Base-by-base conservation (phyloP, 78 protist genomes). In the Tieghemostelium lacteum region DNA sequence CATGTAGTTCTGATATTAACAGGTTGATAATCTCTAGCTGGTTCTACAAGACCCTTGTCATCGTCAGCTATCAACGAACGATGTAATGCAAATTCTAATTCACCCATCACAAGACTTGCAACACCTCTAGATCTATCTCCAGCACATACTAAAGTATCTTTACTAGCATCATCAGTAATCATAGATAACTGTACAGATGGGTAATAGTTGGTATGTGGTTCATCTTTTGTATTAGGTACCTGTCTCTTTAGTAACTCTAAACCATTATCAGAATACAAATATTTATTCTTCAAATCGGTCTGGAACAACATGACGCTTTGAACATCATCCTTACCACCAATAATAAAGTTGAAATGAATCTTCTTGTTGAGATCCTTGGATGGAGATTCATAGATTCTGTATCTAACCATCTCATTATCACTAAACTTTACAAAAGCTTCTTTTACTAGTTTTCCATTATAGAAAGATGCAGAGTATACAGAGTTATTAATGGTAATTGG, bases 121-220 rank as follows among this genome's bases (percentile, higher is more conserved):
- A 73, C 54, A 73, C 83, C 83, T 73, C 67, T 73, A 28, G 83
- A 33, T 57, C 83, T 54, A 73, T 73, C 83, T 57, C 40, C 40
- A 26, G 22, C 24, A 52, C 74, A 77, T 58, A 73, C 57, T 1
- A 73, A 73, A n/a, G 49, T 20, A 26, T 33, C 14, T 12, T 49
- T 50, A 16, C 6, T 73, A 6, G 8, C 54, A 1, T 42, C 6
- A 2, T 61, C 61, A 29, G 24, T 31, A 58, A 73, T 73, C 1
- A 31, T 28, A 16, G 45, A 16, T 0, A 42, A n/a, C 6, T 52
- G 14, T 14, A 57, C 33, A 0, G 83, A 36, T 34, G 83, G 83
- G 26, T 73, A 73, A 37, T 57, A 73, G 17, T 26, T 16, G 45
- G 45, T 54, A 52, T 57, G 26, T 6, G 28, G 26, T 12, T 20